Percentiles rank a stretch among this genome's conserved stretches.
Evolutionary conservation across 768 basidiomycete species (phyloP).

Genomic region (Leccinum ochraceum): DNA sequence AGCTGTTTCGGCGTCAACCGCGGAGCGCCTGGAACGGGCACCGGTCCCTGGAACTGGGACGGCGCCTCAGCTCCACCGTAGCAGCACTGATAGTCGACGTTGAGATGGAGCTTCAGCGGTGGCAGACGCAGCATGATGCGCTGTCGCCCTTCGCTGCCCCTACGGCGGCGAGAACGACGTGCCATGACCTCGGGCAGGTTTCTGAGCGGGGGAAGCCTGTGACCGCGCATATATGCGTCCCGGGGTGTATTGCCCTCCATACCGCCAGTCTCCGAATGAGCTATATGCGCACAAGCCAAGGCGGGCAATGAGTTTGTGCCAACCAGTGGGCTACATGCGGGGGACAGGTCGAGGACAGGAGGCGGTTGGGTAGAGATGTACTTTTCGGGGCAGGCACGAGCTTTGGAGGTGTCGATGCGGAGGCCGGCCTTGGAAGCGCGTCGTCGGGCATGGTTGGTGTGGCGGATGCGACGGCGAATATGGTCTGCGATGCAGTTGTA

Average conservation of each 20-base stretch:
- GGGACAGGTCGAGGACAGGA: slow-evolving; percentile 29
- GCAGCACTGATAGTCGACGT: not conserved
- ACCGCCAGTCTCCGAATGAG: not conserved
- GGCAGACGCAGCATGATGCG: slow-evolving; percentile 14
- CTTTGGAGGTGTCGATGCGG: slow-evolving; percentile 42
- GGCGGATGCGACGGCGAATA: slow-evolving; percentile 38
- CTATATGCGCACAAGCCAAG: not conserved
- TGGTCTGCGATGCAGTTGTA: slow-evolving; percentile 41
- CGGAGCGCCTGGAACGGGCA: slow-evolving; percentile 26
- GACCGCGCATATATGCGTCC: slow-evolving; percentile 16
- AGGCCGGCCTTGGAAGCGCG: slow-evolving; percentile 48
- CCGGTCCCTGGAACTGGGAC: not conserved
- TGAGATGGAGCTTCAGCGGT: slow-evolving; percentile 9
- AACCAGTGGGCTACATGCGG: slow-evolving; percentile 35
- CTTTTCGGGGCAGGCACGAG: slow-evolving; percentile 40
- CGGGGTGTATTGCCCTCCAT: not conserved
- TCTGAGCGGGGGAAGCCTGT: not conserved
- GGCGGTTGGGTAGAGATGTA: slow-evolving; percentile 34
- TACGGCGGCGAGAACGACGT: not conserved
- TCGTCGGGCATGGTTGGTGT: slow-evolving; percentile 48
- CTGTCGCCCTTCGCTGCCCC: not conserved
- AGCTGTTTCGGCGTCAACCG: slow-evolving; percentile 24
- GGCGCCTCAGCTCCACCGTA: not conserved
- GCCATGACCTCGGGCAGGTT: slow-evolving; percentile 13
- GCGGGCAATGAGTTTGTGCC: not conserved